Evolutionary conservation across 345 rosid species (phyloP).

Genomic region (Gossypium arboreum): DNA sequence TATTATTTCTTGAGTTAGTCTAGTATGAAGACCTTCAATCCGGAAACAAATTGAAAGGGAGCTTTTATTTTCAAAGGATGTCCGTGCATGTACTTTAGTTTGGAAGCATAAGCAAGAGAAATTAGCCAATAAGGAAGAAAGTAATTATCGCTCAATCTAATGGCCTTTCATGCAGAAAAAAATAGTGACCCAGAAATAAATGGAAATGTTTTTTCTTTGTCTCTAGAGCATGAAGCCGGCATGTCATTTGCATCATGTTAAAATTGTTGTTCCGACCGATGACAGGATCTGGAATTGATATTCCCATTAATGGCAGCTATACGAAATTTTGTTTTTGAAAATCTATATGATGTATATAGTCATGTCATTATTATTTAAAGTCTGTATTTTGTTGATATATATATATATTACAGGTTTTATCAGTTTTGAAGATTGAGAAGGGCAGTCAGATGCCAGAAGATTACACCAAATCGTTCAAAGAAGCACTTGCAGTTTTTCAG

Average conservation of each 20-base stretch:
- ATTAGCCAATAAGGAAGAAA: neutral
- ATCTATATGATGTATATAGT: neutral
- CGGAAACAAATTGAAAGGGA: neutral
- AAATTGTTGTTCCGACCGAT: neutral
- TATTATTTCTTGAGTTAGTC: neutral
- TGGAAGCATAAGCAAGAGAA: neutral
- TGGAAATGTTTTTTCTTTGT: neutral
- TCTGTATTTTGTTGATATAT: neutral
- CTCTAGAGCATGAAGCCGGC: neutral
- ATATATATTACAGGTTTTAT: slow-evolving; percentile 47
- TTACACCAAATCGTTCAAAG: slow-evolving; percentile 58
- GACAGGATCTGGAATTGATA: neutral
- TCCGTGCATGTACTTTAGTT: neutral
- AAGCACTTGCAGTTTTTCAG: slow-evolving; percentile 81
- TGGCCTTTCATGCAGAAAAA: neutral
- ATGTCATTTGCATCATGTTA: neutral
- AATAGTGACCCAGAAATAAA: neutral
- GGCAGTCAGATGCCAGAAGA: slow-evolving; percentile 75
- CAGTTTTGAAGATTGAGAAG: slow-evolving; percentile 71
- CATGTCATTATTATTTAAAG: neutral
- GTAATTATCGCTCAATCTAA: neutral
- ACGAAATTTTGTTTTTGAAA: neutral
- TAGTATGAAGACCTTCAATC: neutral
- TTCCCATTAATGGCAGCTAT: neutral
- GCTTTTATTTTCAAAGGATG: slow-evolving; percentile 1